Conservation (phyloP, 2,329 filamentous ascomycete species). For the Aspergillus hortae region DNA sequence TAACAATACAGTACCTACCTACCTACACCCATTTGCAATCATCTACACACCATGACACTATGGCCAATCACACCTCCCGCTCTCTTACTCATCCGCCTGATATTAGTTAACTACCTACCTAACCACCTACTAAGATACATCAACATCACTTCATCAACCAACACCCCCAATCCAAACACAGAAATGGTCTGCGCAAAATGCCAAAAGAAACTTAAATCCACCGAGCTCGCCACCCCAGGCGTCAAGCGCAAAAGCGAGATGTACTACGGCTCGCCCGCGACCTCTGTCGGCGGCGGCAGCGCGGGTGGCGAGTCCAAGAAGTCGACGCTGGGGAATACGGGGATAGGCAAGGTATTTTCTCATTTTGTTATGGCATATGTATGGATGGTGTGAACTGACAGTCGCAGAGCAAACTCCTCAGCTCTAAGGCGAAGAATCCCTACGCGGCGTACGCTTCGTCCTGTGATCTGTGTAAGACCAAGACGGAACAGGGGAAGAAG, state of each 20-base stretch:
- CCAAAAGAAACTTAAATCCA: slow-evolving; percentile 58
- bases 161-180: neutral
- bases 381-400: neutral
- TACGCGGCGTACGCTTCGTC: slow-evolving; percentile 62
- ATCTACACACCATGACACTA: too few species aligned
- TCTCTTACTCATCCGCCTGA: too few species aligned
- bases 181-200: slow-evolving; percentile 64
- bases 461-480: slow-evolving; percentile 61
- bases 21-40: neutral
- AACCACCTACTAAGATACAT: too few species aligned
- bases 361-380: neutral
- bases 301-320: slow-evolving; percentile 18
- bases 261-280: slow-evolving; percentile 59
- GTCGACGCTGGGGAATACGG: slow-evolving; percentile 54
- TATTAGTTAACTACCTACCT: too few species aligned
- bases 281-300: slow-evolving; percentile 32
- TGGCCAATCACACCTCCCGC: too few species aligned
- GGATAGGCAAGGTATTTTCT: slow-evolving; percentile 55
- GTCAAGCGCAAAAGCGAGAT: slow-evolving; percentile 67
- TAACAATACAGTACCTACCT: too few species aligned
- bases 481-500: slow-evolving; percentile 59
- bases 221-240: slow-evolving; percentile 59
- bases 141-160: neutral
- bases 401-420: slow-evolving; percentile 60
- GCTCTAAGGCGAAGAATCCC: slow-evolving; percentile 62